Base-by-base conservation (phyloP, 495 filamentous ascomycete genomes). In the Penicillium arizonense region DNA sequence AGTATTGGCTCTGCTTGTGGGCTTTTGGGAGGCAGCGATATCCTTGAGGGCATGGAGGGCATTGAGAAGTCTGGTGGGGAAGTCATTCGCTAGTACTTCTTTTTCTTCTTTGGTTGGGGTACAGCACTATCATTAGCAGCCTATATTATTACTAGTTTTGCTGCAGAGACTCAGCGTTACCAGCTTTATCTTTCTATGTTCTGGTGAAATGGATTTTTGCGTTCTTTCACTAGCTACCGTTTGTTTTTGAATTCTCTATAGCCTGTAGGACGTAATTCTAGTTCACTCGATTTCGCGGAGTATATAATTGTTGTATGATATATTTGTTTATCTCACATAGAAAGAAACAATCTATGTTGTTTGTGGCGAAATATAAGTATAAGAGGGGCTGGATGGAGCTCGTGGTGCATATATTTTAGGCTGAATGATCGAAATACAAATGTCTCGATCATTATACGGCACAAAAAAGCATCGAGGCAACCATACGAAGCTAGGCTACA, bases 11-110 rank as follows among this genome's bases (percentile, higher is more conserved):
- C 77, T 16, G 78, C 79, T 10, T 76, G 73, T 36, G 91, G 93
- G 6, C 72, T 90, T 43, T 75, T 96, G 33, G 91, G 88, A 20
- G 88, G 92, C 4, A 96, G 91, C 65, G 84, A 86, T 62, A 96
- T 98, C 55, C 78, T 98, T 12, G 91, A 97, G 67, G 79, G 82
- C 12, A 68, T 93, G 39, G 88, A 95, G 67, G 91, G 90, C 7
- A 88, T 94, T 61, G 90, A 96, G 60, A 87, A 84, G 62, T 86
- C 87, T 42, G 86, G 86, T 5, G 53, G 57, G 28, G 72, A 77
- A 52, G 61, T 77, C 52, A 76, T 77, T 61, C 73, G 71, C 36
- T 61, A 57, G 20, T 44, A 34, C 28, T 16, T 45, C 28, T 34
- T 55, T 47, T 47, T 47, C 26, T 57, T 49, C 24, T n/a, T 37